Conservation (phyloP, 331 rosid genomes). For the Rhamnella rubrinervis region DNA sequence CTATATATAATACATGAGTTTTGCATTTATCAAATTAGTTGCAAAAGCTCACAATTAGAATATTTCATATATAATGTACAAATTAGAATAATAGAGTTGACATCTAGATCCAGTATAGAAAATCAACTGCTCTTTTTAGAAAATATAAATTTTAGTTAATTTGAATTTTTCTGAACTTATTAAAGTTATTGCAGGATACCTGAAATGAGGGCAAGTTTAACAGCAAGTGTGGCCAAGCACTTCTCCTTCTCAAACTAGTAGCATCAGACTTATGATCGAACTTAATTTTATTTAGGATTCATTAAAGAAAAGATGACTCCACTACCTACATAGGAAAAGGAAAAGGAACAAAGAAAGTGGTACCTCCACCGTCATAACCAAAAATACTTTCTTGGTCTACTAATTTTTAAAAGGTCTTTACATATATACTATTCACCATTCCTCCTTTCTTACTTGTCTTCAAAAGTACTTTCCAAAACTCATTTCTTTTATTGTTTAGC, state of each 20-base stretch:
- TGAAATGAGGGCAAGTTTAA: background rate
- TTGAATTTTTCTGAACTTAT: background rate
- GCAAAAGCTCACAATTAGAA: background rate
- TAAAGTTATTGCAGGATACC: conserved; percentile 1
- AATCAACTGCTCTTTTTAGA: background rate
- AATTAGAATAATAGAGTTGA: background rate
- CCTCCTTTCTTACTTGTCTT: background rate
- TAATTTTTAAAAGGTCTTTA: background rate
- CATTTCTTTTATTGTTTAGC: background rate
- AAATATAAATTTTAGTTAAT: background rate
- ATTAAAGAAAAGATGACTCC: conserved; percentile 5
- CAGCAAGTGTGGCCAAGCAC: background rate
- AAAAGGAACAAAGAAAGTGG: conserved; percentile 12
- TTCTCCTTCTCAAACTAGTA: background rate
- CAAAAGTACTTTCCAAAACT: background rate
- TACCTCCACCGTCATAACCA: background rate
- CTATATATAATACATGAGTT: background rate
- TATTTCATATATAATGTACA: background rate
- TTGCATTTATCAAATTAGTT: no score
- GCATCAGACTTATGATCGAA: background rate
- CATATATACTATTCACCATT: background rate
- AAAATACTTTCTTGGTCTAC: background rate
- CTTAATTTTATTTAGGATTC: background rate
- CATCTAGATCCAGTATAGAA: background rate
- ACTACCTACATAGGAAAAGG: background rate